Percentiles rank a stretch among this genome's conserved stretches.
Conservation (phyloP, 2,329 filamentous ascomycete genomes). For the Hypoxylon sp. region DNA sequence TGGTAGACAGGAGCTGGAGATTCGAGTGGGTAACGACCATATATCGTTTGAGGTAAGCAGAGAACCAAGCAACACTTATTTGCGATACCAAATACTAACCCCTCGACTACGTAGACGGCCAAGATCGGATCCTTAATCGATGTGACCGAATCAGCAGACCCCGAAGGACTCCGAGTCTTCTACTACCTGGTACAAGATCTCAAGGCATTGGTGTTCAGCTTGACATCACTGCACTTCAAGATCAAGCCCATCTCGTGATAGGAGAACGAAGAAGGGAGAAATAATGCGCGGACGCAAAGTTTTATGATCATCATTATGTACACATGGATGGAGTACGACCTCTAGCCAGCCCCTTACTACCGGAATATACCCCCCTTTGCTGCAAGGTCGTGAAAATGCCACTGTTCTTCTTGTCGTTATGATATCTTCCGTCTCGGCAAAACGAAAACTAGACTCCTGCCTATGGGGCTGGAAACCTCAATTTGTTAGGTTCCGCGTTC, state of each 20-base stretch:
- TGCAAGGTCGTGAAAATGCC: constrained; percentile 37
- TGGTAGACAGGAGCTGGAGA: constrained; percentile 94
- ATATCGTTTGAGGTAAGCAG: constrained; percentile 90
- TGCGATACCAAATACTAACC: constrained; percentile 11
- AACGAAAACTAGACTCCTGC: too few relatives aligned
- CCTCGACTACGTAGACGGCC: constrained; percentile 71
- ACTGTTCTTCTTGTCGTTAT: constrained; percentile 23
- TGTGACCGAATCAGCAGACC: constrained; percentile 94
- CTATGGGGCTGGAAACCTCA: too few relatives aligned
- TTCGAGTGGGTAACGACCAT: constrained; percentile 90
- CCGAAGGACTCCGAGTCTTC: constrained; percentile 94
- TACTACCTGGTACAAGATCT: constrained; percentile 98
- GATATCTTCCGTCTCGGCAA: too few relatives aligned
- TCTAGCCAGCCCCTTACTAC: constrained; percentile 21
- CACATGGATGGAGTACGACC: constrained; percentile 34
- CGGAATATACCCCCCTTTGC: constrained; percentile 41
- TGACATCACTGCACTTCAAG: constrained; percentile 98
- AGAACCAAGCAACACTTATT: constrained; percentile 8
- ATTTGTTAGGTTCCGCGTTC: constrained; percentile 12
- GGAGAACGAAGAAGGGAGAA: constrained; percentile 28
- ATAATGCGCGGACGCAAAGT: constrained; percentile 31
- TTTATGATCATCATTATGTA: constrained; percentile 37
- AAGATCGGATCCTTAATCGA: constrained; percentile 98
- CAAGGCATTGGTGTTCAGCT: constrained; percentile 94
- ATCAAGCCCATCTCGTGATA: constrained; percentile 74